Evolutionary conservation across 306 rosid genomes (phyloP).

Genomic region (Dalbergia cochinchinensis): DNA sequence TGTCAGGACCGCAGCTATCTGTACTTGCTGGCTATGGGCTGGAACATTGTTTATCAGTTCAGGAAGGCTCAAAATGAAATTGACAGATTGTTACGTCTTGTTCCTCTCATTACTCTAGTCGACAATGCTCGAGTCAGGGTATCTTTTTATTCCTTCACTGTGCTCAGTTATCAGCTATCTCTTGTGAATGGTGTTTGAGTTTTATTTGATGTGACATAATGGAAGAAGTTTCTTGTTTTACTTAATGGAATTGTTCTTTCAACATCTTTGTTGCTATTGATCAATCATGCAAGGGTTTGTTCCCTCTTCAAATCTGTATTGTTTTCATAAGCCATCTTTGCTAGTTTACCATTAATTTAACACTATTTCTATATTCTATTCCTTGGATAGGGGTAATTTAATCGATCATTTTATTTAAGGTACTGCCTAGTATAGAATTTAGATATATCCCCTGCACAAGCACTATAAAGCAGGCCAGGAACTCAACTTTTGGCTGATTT

Average conservation of each 20-base stretch:
- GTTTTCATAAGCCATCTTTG: conserved; percentile 2
- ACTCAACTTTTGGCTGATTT: conserved; percentile 12
- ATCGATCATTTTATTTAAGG: not conserved
- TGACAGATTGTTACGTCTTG: conserved; percentile 85
- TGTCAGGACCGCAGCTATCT: conserved; percentile 95
- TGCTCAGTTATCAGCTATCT: conserved; percentile 12
- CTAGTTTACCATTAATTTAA: conserved; percentile 6
- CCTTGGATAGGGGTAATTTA: not conserved
- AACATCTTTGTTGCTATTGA: conserved; percentile 11
- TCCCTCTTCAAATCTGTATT: conserved; percentile 18
- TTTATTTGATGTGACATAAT: not conserved
- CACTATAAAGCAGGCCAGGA: not conserved
- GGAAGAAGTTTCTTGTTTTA: not conserved
- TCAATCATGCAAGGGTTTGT: conserved; percentile 16
- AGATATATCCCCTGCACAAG: not conserved
- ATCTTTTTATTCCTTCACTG: conserved; percentile 39
- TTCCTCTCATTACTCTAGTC: conserved; percentile 91
- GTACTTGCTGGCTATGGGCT: conserved; percentile 95
- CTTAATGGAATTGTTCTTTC: conserved; percentile 27
- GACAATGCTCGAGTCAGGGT: conserved; percentile 97
- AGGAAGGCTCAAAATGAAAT: conserved; percentile 95
- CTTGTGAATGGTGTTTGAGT: conserved; percentile 2
- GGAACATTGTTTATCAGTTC: conserved; percentile 98
- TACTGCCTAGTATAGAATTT: not conserved
- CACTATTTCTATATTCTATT: not conserved